Base-by-base conservation (phyloP, 2,329 filamentous ascomycete species). In the Sporothrix schenckii region DNA sequence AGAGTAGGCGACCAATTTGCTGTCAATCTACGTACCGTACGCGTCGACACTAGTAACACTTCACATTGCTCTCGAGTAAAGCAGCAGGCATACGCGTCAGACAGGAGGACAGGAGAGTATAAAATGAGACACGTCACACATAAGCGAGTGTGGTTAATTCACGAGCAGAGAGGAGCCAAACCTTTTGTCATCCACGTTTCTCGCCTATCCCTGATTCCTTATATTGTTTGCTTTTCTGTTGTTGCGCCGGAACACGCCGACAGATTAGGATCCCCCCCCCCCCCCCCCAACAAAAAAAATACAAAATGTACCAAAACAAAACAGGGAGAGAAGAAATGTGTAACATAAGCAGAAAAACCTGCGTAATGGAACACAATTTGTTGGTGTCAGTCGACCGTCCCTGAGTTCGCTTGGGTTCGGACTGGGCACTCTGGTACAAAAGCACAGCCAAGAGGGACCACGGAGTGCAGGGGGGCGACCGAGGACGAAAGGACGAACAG, bases 191-290 rank as follows among this genome's bases (percentile, higher is more conserved):
- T 9, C 39, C 4, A n/a, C 34, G 61, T 50, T n/a, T 34, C 61
- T 34, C 58, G 58, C 39, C 39, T 47, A 27, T 39, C 21, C 44
- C n/a, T 4, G 13, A 11, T 47, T 27, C 39, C 21, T n/a, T 10
- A 44, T 3, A 7, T 44, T 10, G 16, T 47, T 41, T 47, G 24
- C 52, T 24, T 11, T 47, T 47, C 27, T 27, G 5, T 34, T 34
- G 34, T 63, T 63, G 58, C 58, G 58, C 58, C 39, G 58, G 58
- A 39, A 47, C 21, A 47, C 21, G 58, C 58, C 58, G 58, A 61
- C 34, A 13, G n/a, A 10, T 24, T 14, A n/a, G 16, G 14, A 30
- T 30, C 9, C 9, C n/a, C n/a, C n/a, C n/a, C n/a, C n/a, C n/a
- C n/a, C n/a, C n/a, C n/a, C n/a, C 9, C 7, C 30, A 34, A 39